Evolutionary conservation across 495 filamentous ascomycete genomes (phyloP).

Genomic region (Hapsidospora chrysogenum): DNA sequence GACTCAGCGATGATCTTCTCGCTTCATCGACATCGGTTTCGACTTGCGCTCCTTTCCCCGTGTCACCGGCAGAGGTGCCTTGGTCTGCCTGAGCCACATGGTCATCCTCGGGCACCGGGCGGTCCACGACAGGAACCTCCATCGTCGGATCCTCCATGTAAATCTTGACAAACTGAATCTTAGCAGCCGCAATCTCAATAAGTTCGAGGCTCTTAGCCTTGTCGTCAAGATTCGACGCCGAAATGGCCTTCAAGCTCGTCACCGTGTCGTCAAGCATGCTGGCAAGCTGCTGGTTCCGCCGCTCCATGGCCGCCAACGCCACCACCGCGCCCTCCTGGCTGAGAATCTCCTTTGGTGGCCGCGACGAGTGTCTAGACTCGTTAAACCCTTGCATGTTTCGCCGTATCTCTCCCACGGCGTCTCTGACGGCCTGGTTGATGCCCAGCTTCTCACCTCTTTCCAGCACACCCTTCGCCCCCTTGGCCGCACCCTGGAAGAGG

Average conservation of each 20-base stretch:
- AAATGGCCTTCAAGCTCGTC: constrained; percentile 41
- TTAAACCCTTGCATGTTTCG: constrained; percentile 27
- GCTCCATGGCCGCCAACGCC: constrained; percentile 36
- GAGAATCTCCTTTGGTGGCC: constrained; percentile 11
- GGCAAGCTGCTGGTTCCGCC: constrained; percentile 57
- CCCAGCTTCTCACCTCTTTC: constrained; percentile 73
- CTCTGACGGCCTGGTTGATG: constrained; percentile 77
- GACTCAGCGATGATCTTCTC: not conserved
- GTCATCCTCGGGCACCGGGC: constrained; percentile 31
- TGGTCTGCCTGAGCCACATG: not conserved
- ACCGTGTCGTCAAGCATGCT: constrained; percentile 56
- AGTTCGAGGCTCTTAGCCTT: constrained; percentile 22
- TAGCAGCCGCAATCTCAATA: constrained; percentile 50
- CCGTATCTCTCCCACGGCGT: constrained; percentile 68
- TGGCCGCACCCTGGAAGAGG: constrained; percentile 68
- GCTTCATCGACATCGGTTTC: not conserved
- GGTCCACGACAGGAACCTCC: not conserved
- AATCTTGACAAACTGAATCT: constrained; percentile 61
- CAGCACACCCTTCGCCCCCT: constrained; percentile 44
- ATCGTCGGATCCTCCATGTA: constrained; percentile 53
- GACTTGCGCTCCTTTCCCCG: not conserved
- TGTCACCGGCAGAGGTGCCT: not conserved
- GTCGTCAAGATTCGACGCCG: constrained; percentile 17
- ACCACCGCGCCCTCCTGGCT: constrained; percentile 11
- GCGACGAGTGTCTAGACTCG: constrained; percentile 20